Evolutionary conservation across 2,329 filamentous ascomycete genomes (phyloP).

Genomic region (Microdochium paspali): DNA sequence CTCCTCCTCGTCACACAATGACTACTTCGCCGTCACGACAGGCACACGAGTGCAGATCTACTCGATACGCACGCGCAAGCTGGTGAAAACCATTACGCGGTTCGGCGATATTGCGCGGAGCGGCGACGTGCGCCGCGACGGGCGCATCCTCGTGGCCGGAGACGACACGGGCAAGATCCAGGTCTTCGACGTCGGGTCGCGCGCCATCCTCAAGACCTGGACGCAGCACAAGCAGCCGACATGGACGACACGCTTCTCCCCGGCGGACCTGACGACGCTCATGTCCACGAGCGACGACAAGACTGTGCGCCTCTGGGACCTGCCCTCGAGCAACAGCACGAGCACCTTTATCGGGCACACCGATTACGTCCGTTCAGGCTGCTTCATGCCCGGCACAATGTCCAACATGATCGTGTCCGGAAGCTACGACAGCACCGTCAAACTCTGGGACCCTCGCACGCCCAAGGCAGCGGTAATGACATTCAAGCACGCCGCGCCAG

Average conservation of each 20-base stretch:
- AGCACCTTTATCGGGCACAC: constrained; percentile 76
- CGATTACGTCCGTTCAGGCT: constrained; percentile 84
- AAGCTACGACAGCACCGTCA: constrained; percentile 89
- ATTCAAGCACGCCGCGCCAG: constrained; percentile 85
- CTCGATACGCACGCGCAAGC: constrained; percentile 83
- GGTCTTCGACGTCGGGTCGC: constrained; percentile 82
- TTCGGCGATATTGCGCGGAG: constrained; percentile 88
- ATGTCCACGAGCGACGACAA: constrained; percentile 89
- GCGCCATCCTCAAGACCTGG: constrained; percentile 94
- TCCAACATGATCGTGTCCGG: constrained; percentile 78
- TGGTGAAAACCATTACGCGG: constrained; percentile 86
- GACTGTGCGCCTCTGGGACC: constrained; percentile 89
- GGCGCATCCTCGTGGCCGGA: constrained; percentile 79
- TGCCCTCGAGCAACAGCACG: constrained; percentile 69
- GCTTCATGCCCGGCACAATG: constrained; percentile 68
- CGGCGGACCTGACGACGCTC: constrained; percentile 72
- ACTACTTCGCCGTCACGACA: constrained; percentile 88
- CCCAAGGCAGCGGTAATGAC: constrained; percentile 67
- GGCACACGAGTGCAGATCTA: constrained; percentile 90
- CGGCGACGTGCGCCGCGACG: constrained; percentile 81
- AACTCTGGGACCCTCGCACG: constrained; percentile 83
- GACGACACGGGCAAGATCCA: constrained; percentile 90
- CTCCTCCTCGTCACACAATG: constrained; percentile 41
- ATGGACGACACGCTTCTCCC: constrained; percentile 88
- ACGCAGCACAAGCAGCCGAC: constrained; percentile 88